Base-by-base conservation (phyloP, 2,329 filamentous ascomycete species). In the Paecilomyces formosus region DNA sequence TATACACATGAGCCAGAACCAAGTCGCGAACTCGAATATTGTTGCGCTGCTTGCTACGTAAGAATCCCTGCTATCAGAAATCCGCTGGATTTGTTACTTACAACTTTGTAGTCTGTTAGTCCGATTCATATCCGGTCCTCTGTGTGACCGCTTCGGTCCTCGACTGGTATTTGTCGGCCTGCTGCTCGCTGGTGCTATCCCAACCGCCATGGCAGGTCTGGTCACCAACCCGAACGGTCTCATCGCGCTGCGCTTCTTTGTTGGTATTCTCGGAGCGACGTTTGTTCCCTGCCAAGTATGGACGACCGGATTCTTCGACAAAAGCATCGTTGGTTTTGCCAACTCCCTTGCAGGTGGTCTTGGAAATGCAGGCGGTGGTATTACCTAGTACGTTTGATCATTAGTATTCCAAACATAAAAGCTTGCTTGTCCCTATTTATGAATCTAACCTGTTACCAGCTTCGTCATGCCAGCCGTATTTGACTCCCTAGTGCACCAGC, bases 401-500 rank as follows among this genome's bases (percentile, higher is more conserved):
- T 13, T 33, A 2, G 51, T 51, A 28, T 26, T n/a, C 30, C 31
- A 15, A 1, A 39, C 35, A 22, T 9, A 31, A 11, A 51, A 39
- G 24, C 6, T 15, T 53, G 24, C 24, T 12, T 13, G 35, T 3
- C 15, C 13, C 13, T 26, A 24, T 52, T 4, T 22, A 39, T 33
- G 53, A 64, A 5, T 56, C n/a, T 49, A 58, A 56, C 30, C 26
- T 49, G 18, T 21, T 6, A 12, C 4, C 13, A 75, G 72, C 77
- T 95, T 96, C 72, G 84, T 93, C 66, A 96, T 96, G 91, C 92
- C 92, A 1, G 90, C 90, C 4, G 86, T 96, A 58, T 94, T 88
- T 74, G 88, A 95, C 73, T 89, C 88, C 0, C 79, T 96, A 22
- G 82, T 89, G 22, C 67, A 75, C 6, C 68, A 80, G 0, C 80